phyloP scores from a whole-genome alignment of 1,284 basidiomycete species.

The Austroboletus novae-zelandiae region DNA sequence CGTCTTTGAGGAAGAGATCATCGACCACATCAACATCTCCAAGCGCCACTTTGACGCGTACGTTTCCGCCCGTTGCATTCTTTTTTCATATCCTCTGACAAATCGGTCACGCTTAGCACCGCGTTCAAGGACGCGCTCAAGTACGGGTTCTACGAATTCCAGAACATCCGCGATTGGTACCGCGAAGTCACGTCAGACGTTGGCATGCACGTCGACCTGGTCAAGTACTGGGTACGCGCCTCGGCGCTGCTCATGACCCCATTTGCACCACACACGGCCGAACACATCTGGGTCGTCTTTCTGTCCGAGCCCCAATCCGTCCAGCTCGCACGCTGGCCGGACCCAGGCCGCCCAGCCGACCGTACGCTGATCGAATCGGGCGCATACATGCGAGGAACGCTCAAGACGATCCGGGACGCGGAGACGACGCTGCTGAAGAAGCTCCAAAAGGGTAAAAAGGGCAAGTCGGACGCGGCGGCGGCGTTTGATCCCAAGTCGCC shows the following conservation, averaged over 20 bases:
- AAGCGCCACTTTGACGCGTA: conserved; percentile 80
- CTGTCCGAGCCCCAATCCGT: conserved; percentile 76
- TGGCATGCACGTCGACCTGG: conserved; percentile 87
- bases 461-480: conserved; percentile 39
- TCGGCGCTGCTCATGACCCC: conserved; percentile 83
- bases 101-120: conserved; percentile 51
- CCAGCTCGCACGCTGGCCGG: conserved; percentile 82
- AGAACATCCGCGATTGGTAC: conserved; percentile 93
- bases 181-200: conserved; percentile 87
- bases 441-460: conserved; percentile 62
- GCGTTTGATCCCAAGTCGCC: conserved; percentile 81
- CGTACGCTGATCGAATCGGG: conserved; percentile 68
- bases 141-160: conserved; percentile 95
- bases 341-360: conserved; percentile 56
- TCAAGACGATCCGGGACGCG: conserved; percentile 90
- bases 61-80: conserved; percentile 31
- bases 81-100: not conserved
- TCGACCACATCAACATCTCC: conserved; percentile 79
- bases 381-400: conserved; percentile 80
- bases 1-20: conserved; percentile 92
- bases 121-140: conserved; percentile 97
- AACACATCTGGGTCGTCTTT: conserved; percentile 84
- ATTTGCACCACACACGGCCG: conserved; percentile 93
- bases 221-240: conserved; percentile 78
- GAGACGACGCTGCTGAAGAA: conserved; percentile 81